Evolutionary conservation across 1,139 yeast genomes (phyloP), one percentile per base, ranked within the genome.

Genomic region (Suhomyces coccinellae): DNA sequence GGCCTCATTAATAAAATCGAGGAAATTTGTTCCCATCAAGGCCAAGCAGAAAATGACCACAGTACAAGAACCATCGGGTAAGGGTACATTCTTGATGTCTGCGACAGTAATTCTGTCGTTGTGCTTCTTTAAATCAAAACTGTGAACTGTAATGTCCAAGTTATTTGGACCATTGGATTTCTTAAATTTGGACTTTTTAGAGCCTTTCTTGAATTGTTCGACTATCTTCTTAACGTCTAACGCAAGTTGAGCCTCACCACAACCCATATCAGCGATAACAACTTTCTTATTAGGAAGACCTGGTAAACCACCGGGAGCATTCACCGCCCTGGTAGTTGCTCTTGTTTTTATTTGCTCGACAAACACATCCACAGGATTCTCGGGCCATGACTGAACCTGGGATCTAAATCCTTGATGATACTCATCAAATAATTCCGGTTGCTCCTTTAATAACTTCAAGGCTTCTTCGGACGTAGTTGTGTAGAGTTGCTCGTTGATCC

Each of bases 371-470:
- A 95, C 96, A 0, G 99, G 99, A 61, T 93, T 93, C 65, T 91
- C 96, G 0, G 99, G 99, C 99, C 99, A 93, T 29, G 90, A 77
- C 60, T 86, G 89, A 16, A 93, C 98, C 65, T 93, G 99, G 6
- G 90, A 85, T 56, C 96, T 77, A 74, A 95, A 93, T 0, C 99
- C 99, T 51, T 82, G 85, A 62, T 93, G 99, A 58, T 93, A 93
- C 59, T 91, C 98, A 53, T 89, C 95, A 64, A 91, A 93, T 53
- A 95, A 73, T 24, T 83, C 81, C 0, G 99, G 99, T 54, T 91
- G 96, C 17, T 85, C 82, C 49, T 79, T 69, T 42, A 95, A 82
- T 53, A 95, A 69, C 36, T 76, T 72, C 32, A 89, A 69, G 0
- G 99, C 99, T 27, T 81, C 81, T 12, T 79, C 82, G 0, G 98